Evolutionary conservation across 805 yeast genomes (phyloP).

Genomic region (Lachancea meyersii): DNA sequence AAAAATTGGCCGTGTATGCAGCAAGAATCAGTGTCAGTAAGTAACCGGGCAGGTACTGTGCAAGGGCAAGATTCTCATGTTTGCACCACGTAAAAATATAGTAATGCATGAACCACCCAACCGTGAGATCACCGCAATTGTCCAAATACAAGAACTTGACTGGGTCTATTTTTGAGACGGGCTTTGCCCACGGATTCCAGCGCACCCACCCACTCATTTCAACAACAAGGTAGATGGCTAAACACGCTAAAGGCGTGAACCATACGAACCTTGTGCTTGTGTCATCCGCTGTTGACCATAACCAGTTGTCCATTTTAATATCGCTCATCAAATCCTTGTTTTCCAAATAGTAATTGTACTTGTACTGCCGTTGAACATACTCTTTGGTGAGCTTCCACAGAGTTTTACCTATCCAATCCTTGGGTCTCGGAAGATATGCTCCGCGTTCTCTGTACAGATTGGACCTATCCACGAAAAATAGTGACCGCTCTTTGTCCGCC

Average conservation of each 20-base stretch:
- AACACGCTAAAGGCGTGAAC: conserved; percentile 14
- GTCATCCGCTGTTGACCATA: conserved; percentile 10
- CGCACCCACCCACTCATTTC: conserved; percentile 2
- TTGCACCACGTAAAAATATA: conserved; percentile 19
- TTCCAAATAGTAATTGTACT: conserved; percentile 19
- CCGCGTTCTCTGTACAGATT: conserved; percentile 16
- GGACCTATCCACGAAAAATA: conserved; percentile 63
- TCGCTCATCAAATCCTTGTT: conserved; percentile 10
- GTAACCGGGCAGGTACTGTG: conserved; percentile 23
- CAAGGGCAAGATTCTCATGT: conserved; percentile 15
- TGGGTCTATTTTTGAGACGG: not conserved
- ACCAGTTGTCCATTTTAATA: conserved; percentile 17
- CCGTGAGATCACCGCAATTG: conserved; percentile 17
- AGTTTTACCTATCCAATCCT: conserved; percentile 13
- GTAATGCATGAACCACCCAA: conserved; percentile 30
- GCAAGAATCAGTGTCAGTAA: conserved; percentile 10
- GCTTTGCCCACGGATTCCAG: conserved; percentile 19
- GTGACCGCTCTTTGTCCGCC: conserved; percentile 59
- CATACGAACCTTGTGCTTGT: conserved; percentile 14
- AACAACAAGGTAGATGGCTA: conserved; percentile 8
- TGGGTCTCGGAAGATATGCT: conserved; percentile 16
- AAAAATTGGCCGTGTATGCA: conserved; percentile 12
- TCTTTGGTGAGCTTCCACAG: conserved; percentile 15
- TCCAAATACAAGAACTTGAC: conserved; percentile 8
- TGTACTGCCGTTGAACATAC: conserved; percentile 11